These are phyloP conservation scores for Casuarina glauca DNA, from an alignment of 306 rosid genomes.

Conservation along the genomic window DNA sequence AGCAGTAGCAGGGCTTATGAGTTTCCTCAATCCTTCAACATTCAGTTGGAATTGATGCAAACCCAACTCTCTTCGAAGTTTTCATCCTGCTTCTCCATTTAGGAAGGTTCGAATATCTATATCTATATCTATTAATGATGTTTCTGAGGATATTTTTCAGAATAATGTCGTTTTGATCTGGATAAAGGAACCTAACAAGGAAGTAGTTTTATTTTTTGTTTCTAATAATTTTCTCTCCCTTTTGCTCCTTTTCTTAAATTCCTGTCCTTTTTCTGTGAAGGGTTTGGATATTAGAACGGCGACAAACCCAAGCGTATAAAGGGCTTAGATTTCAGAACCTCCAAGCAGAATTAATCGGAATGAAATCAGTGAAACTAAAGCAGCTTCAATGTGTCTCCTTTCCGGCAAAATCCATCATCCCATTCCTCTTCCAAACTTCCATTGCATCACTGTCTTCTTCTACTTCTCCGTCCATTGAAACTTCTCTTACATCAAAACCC, in stretches of 20 bases:
- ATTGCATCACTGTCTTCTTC: slow-evolving; percentile 3
- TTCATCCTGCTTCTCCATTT: neutral
- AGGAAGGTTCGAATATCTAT: neutral
- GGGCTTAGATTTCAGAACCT: neutral
- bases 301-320: too few relatives aligned
- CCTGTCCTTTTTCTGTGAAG: too few relatives aligned
- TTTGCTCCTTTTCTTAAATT: too few relatives aligned
- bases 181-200: too few relatives aligned
- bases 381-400: neutral
- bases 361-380: slow-evolving; percentile 9
- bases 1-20: too few relatives aligned
- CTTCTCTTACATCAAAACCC: slow-evolving; percentile 7
- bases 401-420: slow-evolving; percentile 13
- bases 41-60: neutral
- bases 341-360: neutral
- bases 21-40: neutral
- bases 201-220: too few relatives aligned
- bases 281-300: too few relatives aligned
- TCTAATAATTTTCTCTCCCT: too few relatives aligned
- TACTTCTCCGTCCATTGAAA: slow-evolving; percentile 8
- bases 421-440: neutral
- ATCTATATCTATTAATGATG: too few relatives aligned
- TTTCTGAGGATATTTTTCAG: too few relatives aligned
- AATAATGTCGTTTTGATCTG: too few relatives aligned
- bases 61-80: neutral